Evolutionary conservation across 73 alveolate genomes (phyloP), one percentile per base, ranked within the genome.

Genomic region (Durusdinium trenchii): DNA sequence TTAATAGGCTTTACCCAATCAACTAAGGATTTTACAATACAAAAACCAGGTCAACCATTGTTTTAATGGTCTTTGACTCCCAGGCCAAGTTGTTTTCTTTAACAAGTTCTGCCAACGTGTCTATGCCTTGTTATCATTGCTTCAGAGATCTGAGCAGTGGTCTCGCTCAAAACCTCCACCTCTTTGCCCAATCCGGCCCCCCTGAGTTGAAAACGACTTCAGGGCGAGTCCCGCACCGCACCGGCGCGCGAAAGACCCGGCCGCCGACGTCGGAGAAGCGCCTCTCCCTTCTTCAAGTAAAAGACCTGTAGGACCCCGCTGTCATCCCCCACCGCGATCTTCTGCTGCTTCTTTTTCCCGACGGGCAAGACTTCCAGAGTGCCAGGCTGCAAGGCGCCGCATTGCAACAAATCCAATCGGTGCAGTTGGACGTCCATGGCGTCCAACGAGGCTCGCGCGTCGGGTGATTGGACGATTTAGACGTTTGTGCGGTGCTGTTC

Each of bases 341-440:
- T 94, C 48, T 76, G 94, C 67, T 73, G 94, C 93, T 94, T 94
- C 99, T 94, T 94, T 51, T 94, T 94, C 82, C 99, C 98, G 42
- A 91, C 98, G 45, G 99, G 99, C 67, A 94, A 35, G 43, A 94
- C 93, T 35, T 78, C 91, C 93, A 94, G 71, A 47, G 99, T 94
- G 83, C 99, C 99, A 35, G 98, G 98, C 62, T 91, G 98, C 54
- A 91, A n/a, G 50, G 98, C 99, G 54, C 99, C 99, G 38, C 81
- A 51, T 40, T 94, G 99, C 81, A 94, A 94, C 48, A 94, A 45
- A 32, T 94, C 93, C 64, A 94, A 50, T 35, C 99, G 78, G 60
- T 94, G 99, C 67, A 94, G 86, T 38, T 73, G 57, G 71, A 94
- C 54, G 43, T 94, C 99, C 99, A 94, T 93, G 89, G 89, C 64